Evolutionary conservation across 768 basidiomycete species (phyloP).

Genomic region (Rhizopogon sp.): DNA sequence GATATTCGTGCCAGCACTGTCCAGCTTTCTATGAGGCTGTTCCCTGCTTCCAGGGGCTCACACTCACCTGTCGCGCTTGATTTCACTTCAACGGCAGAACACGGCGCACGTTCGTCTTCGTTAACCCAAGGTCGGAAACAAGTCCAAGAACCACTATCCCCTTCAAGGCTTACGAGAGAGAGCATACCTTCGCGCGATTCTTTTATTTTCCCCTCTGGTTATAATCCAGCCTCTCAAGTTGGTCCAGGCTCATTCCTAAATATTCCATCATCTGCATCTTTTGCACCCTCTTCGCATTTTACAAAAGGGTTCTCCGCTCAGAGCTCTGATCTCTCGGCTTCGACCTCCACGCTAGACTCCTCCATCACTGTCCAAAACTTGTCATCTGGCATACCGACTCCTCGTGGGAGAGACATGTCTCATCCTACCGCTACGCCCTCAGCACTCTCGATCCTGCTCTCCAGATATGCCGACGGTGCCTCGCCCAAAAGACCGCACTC

Average conservation of each 20-base stretch:
- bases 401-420: conserved; percentile 18
- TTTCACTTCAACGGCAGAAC: background rate
- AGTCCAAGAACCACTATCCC: background rate
- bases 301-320: conserved; percentile 18
- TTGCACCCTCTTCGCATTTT: conserved; percentile 16
- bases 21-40: conserved; percentile 52
- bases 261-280: conserved; percentile 16
- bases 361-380: conserved; percentile 5
- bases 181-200: conserved; percentile 22
- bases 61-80: background rate
- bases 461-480: conserved; percentile 14
- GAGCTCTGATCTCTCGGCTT: conserved; percentile 18
- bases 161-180: background rate
- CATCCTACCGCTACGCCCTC: conserved; percentile 21
- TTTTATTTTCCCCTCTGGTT: conserved; percentile 35
- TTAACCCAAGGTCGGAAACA: background rate
- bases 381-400: conserved; percentile 7
- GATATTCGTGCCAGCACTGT: conserved; percentile 65
- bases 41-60: conserved; percentile 20
- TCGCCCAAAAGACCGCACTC: background rate
- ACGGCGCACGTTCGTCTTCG: background rate
- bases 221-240: conserved; percentile 10
- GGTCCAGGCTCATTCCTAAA: background rate
- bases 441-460: conserved; percentile 31
- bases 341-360: conserved; percentile 25